A percentile compares a stretch with the other conserved stretches of the same genome.
Conservation (phyloP, 75 land plant genomes). For the Cupressus sempervirens region DNA sequence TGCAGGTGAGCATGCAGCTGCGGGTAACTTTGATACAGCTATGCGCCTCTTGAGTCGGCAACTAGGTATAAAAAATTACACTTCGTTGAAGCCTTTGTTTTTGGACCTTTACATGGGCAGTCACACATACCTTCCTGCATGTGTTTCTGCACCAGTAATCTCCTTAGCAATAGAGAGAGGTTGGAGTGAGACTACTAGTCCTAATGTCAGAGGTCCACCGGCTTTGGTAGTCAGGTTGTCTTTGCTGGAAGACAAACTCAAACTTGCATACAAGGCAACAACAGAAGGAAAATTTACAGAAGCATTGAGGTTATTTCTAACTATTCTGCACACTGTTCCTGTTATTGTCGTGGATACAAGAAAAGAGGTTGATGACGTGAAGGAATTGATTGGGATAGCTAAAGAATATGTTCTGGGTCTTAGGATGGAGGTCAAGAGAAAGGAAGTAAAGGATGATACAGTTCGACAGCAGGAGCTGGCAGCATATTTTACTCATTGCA, state of each 20-base stretch:
- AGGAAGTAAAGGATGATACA: slow-evolving; percentile 40
- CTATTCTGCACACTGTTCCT: slow-evolving; percentile 56
- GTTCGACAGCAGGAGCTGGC: slow-evolving; percentile 64
- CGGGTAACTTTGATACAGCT: slow-evolving; percentile 42
- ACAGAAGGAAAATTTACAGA: slow-evolving; percentile 60
- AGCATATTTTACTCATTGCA: slow-evolving; percentile 66
- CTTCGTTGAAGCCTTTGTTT: slow-evolving; percentile 31
- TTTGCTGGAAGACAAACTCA: slow-evolving; percentile 40
- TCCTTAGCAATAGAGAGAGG: slow-evolving; percentile 39
- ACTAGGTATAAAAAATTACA: slow-evolving; percentile 42
- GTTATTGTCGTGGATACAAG: slow-evolving; percentile 57
- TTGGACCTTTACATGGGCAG: slow-evolving; percentile 37
- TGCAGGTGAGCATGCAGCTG: slow-evolving; percentile 52
- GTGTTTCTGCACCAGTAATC: slow-evolving; percentile 24
- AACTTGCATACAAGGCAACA: slow-evolving; percentile 52
- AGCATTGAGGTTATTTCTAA: slow-evolving; percentile 46
- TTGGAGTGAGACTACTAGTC: slow-evolving; percentile 28
- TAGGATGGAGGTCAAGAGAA: slow-evolving; percentile 62
- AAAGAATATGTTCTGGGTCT: slow-evolving; percentile 61
- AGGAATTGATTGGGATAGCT: slow-evolving; percentile 46
- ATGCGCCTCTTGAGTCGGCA: slow-evolving; percentile 44
- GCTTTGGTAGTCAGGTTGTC: slow-evolving; percentile 36
- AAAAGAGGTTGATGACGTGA: slow-evolving; percentile 66
- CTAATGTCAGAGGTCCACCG: slow-evolving; percentile 29
- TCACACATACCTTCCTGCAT: slow-evolving; percentile 35